Base-by-base conservation (phyloP, 371 early-diverging fungal genomes). In the Mucor piriformis region DNA sequence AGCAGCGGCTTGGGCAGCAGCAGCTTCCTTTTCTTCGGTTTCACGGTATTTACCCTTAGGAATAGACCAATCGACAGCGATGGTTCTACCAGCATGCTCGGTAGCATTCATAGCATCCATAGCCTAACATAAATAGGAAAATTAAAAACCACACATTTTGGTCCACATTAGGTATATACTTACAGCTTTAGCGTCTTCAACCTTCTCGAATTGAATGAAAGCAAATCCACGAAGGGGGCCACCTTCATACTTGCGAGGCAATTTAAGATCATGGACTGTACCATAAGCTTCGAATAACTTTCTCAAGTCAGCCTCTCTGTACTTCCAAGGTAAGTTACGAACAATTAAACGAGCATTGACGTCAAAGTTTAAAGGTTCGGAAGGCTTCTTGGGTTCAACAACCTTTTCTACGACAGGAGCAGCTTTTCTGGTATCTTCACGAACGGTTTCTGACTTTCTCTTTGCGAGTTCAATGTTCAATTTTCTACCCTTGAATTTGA, bases 291-390 rank as follows among this genome's bases (percentile, higher is more conserved):
- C 72, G 72, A 91, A 88, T 0, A 83, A 48, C 16, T 72, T 70
- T 43, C 76, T 72, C 16, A 91, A 66, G 42, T 90, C 87, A 13
- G 66, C 61, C 61, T 91, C 91, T 47, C 85, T 72, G 66, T 83
- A 79, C 67, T 80, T 89, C 88, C 93, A 96, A 6, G 95, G 83
- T 67, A 96, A 79, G 66, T 96, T 96, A 47, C 96, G 92, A 24
- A 96, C 83, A 64, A 96, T 95, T 47, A 96, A 77, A 33, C 95
- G 88, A 34, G 88, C 86, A 59, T 67, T 67, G 33, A 67, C 67
- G n/a, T 67, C 68, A 29, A 64, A 68, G 8, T 68, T 29, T 21
- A 52, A 38, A n/a, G 63, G 54, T 27, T 53, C 67, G 1, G 43
- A 50, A 34, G 50, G 48, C 16, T 60, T 52, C 57, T 57, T 52